These are phyloP conservation scores for Neurospora discreta DNA, from an alignment of 495 filamentous ascomycete species.

Conservation along the genomic window DNA sequence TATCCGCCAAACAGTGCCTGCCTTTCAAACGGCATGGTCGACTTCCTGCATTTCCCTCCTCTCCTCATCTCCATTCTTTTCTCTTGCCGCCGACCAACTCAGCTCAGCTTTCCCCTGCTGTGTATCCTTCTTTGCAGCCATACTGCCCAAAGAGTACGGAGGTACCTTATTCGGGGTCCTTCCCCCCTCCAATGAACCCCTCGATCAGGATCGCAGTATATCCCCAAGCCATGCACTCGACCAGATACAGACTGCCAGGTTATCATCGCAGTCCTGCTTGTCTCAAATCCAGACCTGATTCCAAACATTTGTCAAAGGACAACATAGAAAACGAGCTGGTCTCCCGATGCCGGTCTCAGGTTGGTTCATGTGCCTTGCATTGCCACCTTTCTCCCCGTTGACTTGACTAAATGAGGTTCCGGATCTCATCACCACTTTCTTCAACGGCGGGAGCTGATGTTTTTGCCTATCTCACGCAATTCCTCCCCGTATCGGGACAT, in stretches of 20 bases:
- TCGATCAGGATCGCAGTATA: not conserved
- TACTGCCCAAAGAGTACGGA: too few relatives aligned
- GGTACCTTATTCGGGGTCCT: not conserved
- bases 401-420: not conserved
- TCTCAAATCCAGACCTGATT: not conserved
- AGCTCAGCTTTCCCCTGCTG: not conserved
- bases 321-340: not conserved
- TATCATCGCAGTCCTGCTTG: not conserved
- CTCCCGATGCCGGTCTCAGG: not conserved
- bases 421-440: not conserved
- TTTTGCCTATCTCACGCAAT: not conserved
- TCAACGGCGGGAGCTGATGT: not conserved
- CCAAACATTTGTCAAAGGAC: not conserved
- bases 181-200: not conserved
- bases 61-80: not conserved
- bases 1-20: not conserved
- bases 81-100: not conserved
- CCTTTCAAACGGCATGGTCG: not conserved
- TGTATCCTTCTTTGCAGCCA: not conserved
- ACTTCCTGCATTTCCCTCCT: not conserved
- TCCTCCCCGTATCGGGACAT: not conserved
- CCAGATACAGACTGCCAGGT: not conserved
- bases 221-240: not conserved
- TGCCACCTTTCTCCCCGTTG: not conserved
- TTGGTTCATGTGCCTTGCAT: not conserved